These are phyloP conservation scores for Boletus sp. DNA, from an alignment of 768 basidiomycete species.

Conservation along the genomic window DNA sequence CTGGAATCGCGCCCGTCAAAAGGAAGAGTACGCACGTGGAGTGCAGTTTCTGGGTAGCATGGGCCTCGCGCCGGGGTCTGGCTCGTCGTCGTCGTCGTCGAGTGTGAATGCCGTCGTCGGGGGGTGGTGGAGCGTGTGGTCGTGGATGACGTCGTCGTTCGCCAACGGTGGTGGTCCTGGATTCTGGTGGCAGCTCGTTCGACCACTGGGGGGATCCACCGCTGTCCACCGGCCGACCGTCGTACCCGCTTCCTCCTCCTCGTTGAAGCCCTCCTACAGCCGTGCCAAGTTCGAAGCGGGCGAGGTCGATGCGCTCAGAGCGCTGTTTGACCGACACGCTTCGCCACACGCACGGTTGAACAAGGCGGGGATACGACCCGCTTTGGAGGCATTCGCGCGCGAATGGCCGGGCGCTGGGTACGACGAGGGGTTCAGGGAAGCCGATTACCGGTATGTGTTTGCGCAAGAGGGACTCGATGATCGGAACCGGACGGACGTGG, in stretches of 20 bases:
- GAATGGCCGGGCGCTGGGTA: constrained; percentile 44
- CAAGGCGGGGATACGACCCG: constrained; percentile 38
- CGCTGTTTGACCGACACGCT: constrained; percentile 30
- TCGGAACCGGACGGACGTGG: constrained; percentile 45
- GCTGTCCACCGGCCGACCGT: not conserved
- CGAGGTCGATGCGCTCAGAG: constrained; percentile 42
- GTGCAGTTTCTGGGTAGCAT: constrained; percentile 75
- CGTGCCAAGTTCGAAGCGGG: constrained; percentile 54
- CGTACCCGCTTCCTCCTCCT: not conserved
- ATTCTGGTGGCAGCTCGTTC: constrained; percentile 19
- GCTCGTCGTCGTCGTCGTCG: not conserved
- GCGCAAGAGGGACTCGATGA: constrained; percentile 65
- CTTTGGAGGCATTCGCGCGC: constrained; percentile 42
- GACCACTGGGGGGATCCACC: constrained; percentile 11
- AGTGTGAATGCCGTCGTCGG: not conserved
- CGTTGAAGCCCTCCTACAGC: constrained; percentile 34
- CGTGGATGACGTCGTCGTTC: constrained; percentile 1
- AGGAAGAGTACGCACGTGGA: constrained; percentile 54
- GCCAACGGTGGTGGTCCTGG: not conserved
- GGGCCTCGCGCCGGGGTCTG: constrained; percentile 62
- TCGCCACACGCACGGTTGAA: constrained; percentile 21
- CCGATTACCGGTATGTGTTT: constrained; percentile 74
- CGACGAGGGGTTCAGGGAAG: constrained; percentile 53
- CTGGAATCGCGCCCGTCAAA: constrained; percentile 64
- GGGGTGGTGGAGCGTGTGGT: constrained; percentile 5